Evolutionary conservation across 1,139 yeast genomes (phyloP).

Genomic region (Saccharomycopsis hybrid): DNA sequence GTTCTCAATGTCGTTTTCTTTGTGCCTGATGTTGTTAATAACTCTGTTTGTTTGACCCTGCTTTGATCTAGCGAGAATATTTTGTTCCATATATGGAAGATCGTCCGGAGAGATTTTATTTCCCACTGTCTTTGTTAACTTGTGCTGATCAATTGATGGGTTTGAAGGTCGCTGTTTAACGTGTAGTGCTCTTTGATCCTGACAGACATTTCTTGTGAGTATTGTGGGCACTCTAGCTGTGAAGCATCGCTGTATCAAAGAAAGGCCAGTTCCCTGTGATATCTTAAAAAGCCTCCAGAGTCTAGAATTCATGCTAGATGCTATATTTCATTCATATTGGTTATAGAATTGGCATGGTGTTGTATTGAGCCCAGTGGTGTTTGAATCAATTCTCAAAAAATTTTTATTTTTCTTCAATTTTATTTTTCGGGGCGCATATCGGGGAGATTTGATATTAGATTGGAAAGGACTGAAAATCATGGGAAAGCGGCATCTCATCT

Average conservation of each 20-base stretch:
- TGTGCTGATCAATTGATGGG: not conserved
- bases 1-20: not conserved
- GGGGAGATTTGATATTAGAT: not conserved
- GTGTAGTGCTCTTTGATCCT: not conserved
- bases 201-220: not conserved
- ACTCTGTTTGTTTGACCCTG: constrained; percentile 4
- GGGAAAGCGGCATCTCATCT: not conserved
- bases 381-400: too few relatives aligned
- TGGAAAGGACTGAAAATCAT: not conserved
- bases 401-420: too few relatives aligned
- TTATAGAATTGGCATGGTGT: too few relatives aligned
- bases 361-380: too few relatives aligned
- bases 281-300: too few relatives aligned
- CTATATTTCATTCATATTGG: too few relatives aligned
- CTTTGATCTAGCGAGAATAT: constrained; percentile 4
- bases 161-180: too few relatives aligned
- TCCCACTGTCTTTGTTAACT: not conserved
- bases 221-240: not conserved
- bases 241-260: not conserved
- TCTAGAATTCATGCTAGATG: too few relatives aligned
- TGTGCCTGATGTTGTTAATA: not conserved
- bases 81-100: constrained; percentile 2
- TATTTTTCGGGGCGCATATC: too few relatives aligned
- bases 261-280: not conserved
- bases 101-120: not conserved